These are phyloP conservation scores for Crinitomyces ghanaensis DNA, from an alignment of 805 yeast genomes.

Conservation along the genomic window DNA sequence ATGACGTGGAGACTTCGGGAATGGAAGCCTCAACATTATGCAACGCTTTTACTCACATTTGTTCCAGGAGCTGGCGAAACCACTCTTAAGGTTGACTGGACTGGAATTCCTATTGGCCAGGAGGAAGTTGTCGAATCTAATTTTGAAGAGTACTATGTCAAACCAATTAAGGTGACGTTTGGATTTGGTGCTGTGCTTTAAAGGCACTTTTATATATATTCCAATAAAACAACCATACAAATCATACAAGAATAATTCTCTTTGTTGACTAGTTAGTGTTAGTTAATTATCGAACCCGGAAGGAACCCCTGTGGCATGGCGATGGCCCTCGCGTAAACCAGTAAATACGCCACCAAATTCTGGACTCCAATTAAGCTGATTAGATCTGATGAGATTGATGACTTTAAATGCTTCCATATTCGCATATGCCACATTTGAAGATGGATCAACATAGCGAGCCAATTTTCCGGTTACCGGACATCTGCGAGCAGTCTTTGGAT, in stretches of 20 bases:
- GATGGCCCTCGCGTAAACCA: slow-evolving; percentile 28
- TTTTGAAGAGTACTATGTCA: slow-evolving; percentile 81
- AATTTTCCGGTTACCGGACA: slow-evolving; percentile 68
- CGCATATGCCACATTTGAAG: slow-evolving; percentile 75
- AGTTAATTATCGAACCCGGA: slow-evolving; percentile 44
- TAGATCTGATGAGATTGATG: slow-evolving; percentile 38
- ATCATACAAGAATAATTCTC: not conserved
- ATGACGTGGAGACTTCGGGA: slow-evolving; percentile 80
- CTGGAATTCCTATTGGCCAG: slow-evolving; percentile 91
- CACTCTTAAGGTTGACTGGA: slow-evolving; percentile 60
- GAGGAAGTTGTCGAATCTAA: slow-evolving; percentile 77
- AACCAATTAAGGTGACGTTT: slow-evolving; percentile 80
- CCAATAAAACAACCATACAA: slow-evolving; percentile 2
- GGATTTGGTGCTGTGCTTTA: slow-evolving; percentile 91
- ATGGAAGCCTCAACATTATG: slow-evolving; percentile 82
- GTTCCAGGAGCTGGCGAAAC: slow-evolving; percentile 81
- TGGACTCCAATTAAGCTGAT: slow-evolving; percentile 42
- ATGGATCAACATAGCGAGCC: slow-evolving; percentile 81
- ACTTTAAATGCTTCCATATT: slow-evolving; percentile 71
- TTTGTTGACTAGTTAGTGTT: not conserved
- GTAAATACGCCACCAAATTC: slow-evolving; percentile 36
- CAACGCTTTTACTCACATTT: slow-evolving; percentile 53
- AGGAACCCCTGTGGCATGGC: slow-evolving; percentile 80
- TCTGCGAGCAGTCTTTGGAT: slow-evolving; percentile 40
- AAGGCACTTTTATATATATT: slow-evolving; percentile 9